Percentiles rank a stretch among this genome's conserved stretches.
Conservation (phyloP, 345 rosid species). For the Linum trigynum region DNA sequence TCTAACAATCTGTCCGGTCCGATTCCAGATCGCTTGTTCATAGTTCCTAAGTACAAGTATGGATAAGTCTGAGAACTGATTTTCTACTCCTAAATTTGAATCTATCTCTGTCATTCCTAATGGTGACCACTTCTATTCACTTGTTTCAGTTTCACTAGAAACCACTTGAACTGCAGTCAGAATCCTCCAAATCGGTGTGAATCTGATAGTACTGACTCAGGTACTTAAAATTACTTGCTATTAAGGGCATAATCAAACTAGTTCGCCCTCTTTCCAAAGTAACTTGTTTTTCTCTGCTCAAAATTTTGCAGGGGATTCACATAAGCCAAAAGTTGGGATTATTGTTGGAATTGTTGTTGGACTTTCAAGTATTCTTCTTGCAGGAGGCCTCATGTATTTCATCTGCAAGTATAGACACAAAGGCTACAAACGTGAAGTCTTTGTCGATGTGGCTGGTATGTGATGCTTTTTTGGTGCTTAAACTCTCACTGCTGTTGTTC, state of each 20-base stretch:
- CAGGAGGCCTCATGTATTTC: conserved; percentile 43
- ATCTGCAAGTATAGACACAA: conserved; percentile 51
- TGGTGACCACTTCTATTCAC: conserved; percentile 15
- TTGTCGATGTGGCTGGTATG: conserved; percentile 91
- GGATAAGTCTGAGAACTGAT: conserved; percentile 10
- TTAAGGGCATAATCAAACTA: background rate
- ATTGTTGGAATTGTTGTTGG: conserved; percentile 68
- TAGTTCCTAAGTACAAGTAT: conserved; percentile 68
- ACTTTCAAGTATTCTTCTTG: conserved; percentile 36
- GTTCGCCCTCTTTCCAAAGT: conserved; percentile 1
- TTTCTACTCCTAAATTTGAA: conserved; percentile 4
- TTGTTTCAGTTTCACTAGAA: conserved; percentile 63
- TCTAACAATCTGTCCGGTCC: conserved; percentile 67
- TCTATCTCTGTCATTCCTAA: background rate
- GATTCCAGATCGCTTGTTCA: conserved; percentile 62
- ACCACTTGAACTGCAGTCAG: conserved; percentile 57
- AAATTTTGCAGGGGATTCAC: conserved; percentile 40
- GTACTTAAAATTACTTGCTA: conserved; percentile 19
- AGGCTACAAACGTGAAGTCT: conserved; percentile 65
- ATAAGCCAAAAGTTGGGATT: conserved; percentile 54
- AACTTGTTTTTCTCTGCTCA: conserved; percentile 8
- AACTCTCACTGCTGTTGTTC: too few relatives aligned
- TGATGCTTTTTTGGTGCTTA: conserved; percentile 5
- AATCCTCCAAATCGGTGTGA: conserved; percentile 37
- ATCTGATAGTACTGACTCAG: conserved; percentile 43